Conservation (phyloP, 2,329 filamentous ascomycete species). For the Phialophora chinensis region DNA sequence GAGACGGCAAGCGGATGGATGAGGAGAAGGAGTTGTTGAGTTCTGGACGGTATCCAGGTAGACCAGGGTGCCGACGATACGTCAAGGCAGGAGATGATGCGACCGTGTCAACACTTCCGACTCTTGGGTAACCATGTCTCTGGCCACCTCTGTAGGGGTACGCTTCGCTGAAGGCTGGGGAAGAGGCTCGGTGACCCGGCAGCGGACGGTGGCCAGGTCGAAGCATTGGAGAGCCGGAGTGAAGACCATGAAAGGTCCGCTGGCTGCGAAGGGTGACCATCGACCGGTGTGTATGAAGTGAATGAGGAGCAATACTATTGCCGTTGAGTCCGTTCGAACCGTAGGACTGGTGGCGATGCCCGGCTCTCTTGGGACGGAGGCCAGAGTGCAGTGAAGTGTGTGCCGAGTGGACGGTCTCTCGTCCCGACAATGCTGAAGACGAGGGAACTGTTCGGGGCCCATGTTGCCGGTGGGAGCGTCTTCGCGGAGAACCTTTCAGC, state of each 20-base stretch:
- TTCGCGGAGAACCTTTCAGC: slow-evolving; percentile 25
- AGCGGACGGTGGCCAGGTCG: slow-evolving; percentile 15
- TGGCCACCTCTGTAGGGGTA: slow-evolving; percentile 23
- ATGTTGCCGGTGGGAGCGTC: slow-evolving; percentile 28
- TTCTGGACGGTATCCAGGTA: slow-evolving; percentile 34
- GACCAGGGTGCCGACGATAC: slow-evolving; percentile 19
- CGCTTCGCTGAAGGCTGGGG: slow-evolving; percentile 35
- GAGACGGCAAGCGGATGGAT: slow-evolving; percentile 35
- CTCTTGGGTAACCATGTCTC: slow-evolving; percentile 26
- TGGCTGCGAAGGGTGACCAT: slow-evolving; percentile 38
- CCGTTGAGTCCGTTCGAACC: slow-evolving; percentile 16
- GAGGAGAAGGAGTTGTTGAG: slow-evolving; percentile 35
- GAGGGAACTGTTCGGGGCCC: slow-evolving; percentile 32
- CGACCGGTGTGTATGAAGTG: slow-evolving; percentile 37
- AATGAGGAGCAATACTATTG: slow-evolving; percentile 13
- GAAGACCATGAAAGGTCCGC: slow-evolving; percentile 30
- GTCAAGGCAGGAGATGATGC: slow-evolving; percentile 36
- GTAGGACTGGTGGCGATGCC: slow-evolving; percentile 24
- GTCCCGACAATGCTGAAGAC: slow-evolving; percentile 33
- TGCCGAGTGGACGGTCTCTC: slow-evolving; percentile 32
- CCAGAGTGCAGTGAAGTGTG: slow-evolving; percentile 28
- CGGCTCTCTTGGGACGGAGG: slow-evolving; percentile 30
- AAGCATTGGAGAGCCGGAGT: slow-evolving; percentile 34
- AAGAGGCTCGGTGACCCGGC: slow-evolving; percentile 27
- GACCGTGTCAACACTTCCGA: slow-evolving; percentile 32